Percentiles rank a stretch among this genome's conserved stretches.
Conservation (phyloP, 768 basidiomycete genomes). For the Mycena maculata region DNA sequence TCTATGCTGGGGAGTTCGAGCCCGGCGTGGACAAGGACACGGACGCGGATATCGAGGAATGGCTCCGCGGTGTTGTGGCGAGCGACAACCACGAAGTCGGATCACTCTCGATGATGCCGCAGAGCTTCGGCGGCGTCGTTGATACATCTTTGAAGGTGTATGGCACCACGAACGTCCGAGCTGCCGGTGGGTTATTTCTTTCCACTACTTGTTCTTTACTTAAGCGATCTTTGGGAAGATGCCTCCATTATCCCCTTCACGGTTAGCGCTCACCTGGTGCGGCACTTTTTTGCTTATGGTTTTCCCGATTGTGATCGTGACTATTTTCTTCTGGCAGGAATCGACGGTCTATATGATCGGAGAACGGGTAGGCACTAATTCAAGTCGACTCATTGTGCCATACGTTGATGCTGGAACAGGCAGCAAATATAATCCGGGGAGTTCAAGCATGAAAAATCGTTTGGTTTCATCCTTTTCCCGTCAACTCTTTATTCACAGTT, state of each 20-base stretch:
- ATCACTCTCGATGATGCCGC: constrained; percentile 55
- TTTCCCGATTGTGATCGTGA: not conserved
- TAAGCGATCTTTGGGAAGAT: constrained; percentile 35
- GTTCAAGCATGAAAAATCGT: not conserved
- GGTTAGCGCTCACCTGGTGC: constrained; percentile 46
- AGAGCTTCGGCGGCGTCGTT: constrained; percentile 52
- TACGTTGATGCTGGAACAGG: constrained; percentile 10
- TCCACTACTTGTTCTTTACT: not conserved
- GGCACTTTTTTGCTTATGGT: constrained; percentile 22
- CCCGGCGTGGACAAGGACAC: constrained; percentile 40
- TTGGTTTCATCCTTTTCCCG: no score
- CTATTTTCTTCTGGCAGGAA: constrained; percentile 15
- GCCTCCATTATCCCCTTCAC: constrained; percentile 50
- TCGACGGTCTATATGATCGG: constrained; percentile 46
- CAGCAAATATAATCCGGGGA: constrained; percentile 33
- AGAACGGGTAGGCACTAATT: constrained; percentile 38
- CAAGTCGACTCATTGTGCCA: not conserved
- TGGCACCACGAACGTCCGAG: constrained; percentile 49
- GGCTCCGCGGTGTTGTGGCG: constrained; percentile 40
- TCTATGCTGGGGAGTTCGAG: constrained; percentile 47
- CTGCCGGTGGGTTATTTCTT: constrained; percentile 41
- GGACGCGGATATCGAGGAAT: constrained; percentile 39
- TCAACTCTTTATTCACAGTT: no score
- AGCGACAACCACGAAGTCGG: constrained; percentile 51
- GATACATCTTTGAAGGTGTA: constrained; percentile 49